Conservation (phyloP, 208 protist species). For the Trichomonas vaginalis region DNA sequence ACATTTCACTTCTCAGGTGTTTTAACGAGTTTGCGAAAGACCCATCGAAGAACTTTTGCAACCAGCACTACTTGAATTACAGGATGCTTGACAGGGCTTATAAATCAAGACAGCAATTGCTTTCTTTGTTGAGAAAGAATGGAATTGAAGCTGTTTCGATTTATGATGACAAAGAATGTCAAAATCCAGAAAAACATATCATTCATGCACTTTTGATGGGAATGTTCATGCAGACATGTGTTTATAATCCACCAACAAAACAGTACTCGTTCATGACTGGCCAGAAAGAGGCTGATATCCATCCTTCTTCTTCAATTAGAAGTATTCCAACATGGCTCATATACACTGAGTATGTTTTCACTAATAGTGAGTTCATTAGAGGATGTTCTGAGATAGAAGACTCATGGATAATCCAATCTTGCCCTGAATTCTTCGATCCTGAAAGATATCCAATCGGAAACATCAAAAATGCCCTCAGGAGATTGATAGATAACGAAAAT, state of each 20-base stretch:
- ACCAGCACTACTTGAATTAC: neutral
- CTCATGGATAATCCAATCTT: neutral
- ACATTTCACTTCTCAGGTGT: slow-evolving; percentile 68
- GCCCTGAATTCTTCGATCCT: neutral
- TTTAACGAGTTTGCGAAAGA: slow-evolving; percentile 59
- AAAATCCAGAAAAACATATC: neutral
- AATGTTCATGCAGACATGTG: neutral
- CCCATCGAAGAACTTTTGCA: neutral
- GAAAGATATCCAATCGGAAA: neutral
- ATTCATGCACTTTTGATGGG: neutral
- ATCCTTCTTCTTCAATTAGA: neutral
- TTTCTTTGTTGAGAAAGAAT: neutral
- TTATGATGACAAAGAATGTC: neutral
- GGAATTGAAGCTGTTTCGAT: neutral
- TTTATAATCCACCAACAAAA: neutral
- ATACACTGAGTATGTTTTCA: neutral
- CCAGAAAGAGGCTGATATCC: neutral
- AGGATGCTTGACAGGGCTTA: neutral
- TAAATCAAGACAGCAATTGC: neutral
- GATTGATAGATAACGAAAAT: too few species aligned
- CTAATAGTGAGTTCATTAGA: neutral
- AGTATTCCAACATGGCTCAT: neutral
- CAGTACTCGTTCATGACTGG: neutral
- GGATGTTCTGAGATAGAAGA: neutral
- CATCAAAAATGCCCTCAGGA: neutral